Base-by-base conservation (phyloP, 768 basidiomycete genomes). In the Mycena albidolilacea region DNA sequence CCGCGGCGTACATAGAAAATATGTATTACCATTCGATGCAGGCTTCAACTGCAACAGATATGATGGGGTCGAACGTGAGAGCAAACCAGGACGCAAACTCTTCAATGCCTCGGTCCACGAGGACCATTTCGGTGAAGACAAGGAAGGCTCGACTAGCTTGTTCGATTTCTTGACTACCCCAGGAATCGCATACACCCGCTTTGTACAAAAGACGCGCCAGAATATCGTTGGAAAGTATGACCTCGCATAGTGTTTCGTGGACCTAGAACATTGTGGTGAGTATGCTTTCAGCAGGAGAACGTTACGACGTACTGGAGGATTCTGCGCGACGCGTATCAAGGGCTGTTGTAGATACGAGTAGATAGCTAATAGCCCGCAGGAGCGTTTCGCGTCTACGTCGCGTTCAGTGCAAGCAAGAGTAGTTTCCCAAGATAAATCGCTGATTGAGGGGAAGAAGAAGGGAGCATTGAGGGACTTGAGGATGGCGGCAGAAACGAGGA, bases 121-220 rank as follows among this genome's bases (percentile, higher is more conserved):
- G 15, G 64, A 61, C 35, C 70, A 75, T 69, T 17, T 71, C 74
- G 12, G 60, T 63, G 50, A 71, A 69, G n/a, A 71, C 57, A 3
- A 69, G 15, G 35, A 75, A 69, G 12, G 70, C 74, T 44, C 55
- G 30, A 30, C 54, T 19, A 15, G 19, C 48, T 62, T 74, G 69
- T 11, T 52, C 55, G 57, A 10, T 60, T 8, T 68, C 58, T 44
- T 38, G 60, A 7, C 50, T 63, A 39, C 52, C 14, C 44, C 21
- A 61, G 19, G 58, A 59, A 5, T 50, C 59, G 35, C 39, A 50
- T 21, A 75, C 70, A 62, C 74, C 74, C 11, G 70, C 67, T 17
- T n/a, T 69, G 0, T 37, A 3, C 41, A 75, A 17, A 15, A 75
- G 15, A 30, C 30, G 48, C 19, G 70, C 37, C 0, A 75, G 52